phyloP scores from a whole-genome alignment of 2,329 filamentous ascomycete genomes.

The Penicillium sp. region DNA sequence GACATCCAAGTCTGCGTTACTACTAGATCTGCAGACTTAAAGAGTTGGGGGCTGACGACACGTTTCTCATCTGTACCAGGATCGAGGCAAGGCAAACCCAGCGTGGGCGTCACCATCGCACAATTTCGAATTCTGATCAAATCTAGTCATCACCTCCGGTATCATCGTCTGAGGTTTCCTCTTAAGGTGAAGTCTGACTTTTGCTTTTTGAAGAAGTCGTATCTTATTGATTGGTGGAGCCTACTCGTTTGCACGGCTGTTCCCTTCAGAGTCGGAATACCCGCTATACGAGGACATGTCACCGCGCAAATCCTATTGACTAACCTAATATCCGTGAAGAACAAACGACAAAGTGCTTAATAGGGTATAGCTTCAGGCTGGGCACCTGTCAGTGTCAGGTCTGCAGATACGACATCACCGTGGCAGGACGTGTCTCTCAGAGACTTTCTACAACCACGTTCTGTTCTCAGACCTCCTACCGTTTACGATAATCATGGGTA shows the following conservation, averaged over 20 bases:
- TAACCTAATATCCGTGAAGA: not conserved
- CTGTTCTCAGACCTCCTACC: not conserved
- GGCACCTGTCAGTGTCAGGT: constrained; percentile 1
- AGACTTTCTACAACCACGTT: not conserved
- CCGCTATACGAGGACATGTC: not conserved
- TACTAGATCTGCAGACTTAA: not conserved
- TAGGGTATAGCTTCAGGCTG: not conserved
- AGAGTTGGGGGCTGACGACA: not conserved
- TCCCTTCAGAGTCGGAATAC: not conserved
- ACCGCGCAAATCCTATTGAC: not conserved
- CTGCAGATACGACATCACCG: not conserved
- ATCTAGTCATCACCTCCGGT: not conserved
- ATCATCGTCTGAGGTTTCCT: not conserved
- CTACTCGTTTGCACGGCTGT: not conserved
- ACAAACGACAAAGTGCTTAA: not conserved
- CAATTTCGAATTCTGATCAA: not conserved
- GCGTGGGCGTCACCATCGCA: not conserved
- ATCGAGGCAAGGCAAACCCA: not conserved
- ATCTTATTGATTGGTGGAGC: not conserved
- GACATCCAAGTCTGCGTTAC: not conserved
- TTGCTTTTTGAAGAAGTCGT: not conserved
- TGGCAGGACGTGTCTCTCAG: not conserved
- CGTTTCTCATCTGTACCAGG: too few species aligned
- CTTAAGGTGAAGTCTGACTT: not conserved
- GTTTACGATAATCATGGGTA: not conserved